Evolutionary conservation across 306 rosid species (phyloP), one percentile per base, ranked within the genome.

Genomic region (Cicer pinnatifidum): DNA sequence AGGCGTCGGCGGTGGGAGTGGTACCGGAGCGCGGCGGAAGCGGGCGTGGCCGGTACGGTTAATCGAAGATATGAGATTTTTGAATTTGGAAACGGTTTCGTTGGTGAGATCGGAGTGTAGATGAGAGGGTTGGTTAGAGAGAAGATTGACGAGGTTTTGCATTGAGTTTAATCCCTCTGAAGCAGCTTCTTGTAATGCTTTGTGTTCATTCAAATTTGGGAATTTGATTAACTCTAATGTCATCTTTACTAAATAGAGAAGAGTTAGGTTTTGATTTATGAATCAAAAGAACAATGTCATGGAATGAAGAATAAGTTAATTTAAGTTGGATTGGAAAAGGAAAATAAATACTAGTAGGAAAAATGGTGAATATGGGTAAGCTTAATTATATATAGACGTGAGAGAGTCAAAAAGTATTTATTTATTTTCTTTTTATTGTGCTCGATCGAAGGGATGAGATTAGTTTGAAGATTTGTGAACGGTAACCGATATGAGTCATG

Each of bases 21-120:
- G 75, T 64, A 67, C 51, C 41, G 97, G 98, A 6, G 86, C 96
- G 0, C 96, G 93, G 4, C 98, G 69, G 92, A 91, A 93, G 8
- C 97, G 88, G 63, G 98, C 98, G 54, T 84, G 98, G 5, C 96
- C 98, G 70, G 93, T 89, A 17, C 97, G 93, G 80, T 88, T 85
- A 3, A 86, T 74, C 3, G 89, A 81, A 4, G 88, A 84, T 20
- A 86, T 88, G 60, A 89, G 86, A 51, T 86, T 88, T 16, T 80
- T 87, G 75, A 89, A 89, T 79, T 88, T 88, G 2, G 90, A 66
- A n/a, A 93, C 87, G 50, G 98, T 91, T 39, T 46, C 58, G 61
- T 84, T 92, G 2, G 97, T 80, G 66, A 93, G 78, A 58, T 90
- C 85, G 0, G 97, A 46, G 71, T 85, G 90, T 10, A 70, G 6